Percentiles rank a stretch among this genome's conserved stretches.
phyloP scores from a whole-genome alignment of 106 monocot genomes.

The Triglochin maritima region DNA sequence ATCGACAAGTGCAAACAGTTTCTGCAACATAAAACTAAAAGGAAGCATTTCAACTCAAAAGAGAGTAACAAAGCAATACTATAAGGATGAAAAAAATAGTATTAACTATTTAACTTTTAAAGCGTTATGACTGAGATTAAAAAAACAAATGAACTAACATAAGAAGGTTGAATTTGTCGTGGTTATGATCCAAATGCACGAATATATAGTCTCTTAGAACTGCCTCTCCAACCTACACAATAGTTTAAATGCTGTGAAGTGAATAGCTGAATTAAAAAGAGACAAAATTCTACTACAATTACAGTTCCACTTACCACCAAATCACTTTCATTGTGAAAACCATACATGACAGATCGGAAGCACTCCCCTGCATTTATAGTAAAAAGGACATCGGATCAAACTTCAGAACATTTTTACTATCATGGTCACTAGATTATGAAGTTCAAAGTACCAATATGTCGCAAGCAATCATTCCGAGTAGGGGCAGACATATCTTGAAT shows the following conservation, averaged over 20 bases:
- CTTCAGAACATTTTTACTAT: background rate
- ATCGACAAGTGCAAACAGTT: slow-evolving; percentile 90
- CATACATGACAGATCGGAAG: slow-evolving; percentile 61
- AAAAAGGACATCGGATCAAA: background rate
- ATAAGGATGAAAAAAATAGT: slow-evolving; percentile 3
- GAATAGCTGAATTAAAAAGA: background rate
- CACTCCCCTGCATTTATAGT: slow-evolving; percentile 33
- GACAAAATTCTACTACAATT: background rate
- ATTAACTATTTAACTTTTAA: too few species aligned
- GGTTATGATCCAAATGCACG: slow-evolving; percentile 71
- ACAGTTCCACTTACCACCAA: slow-evolving; percentile 46
- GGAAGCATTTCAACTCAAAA: background rate
- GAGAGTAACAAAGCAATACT: background rate
- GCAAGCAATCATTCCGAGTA: slow-evolving; percentile 50
- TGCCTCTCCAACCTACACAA: slow-evolving; percentile 72
- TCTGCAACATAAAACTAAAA: slow-evolving; percentile 93
- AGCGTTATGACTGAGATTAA: background rate
- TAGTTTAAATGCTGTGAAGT: background rate
- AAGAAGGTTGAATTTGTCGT: slow-evolving; percentile 89
- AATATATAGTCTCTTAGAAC: slow-evolving; percentile 76
- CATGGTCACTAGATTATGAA: background rate
- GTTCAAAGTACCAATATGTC: slow-evolving; percentile 61
- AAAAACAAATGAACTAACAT: slow-evolving; percentile 41
- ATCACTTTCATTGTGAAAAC: slow-evolving; percentile 50
- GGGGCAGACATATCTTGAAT: slow-evolving; percentile 49